These are phyloP conservation scores for Obba rivulosa DNA, from an alignment of 768 basidiomycete species.

Conservation along the genomic window DNA sequence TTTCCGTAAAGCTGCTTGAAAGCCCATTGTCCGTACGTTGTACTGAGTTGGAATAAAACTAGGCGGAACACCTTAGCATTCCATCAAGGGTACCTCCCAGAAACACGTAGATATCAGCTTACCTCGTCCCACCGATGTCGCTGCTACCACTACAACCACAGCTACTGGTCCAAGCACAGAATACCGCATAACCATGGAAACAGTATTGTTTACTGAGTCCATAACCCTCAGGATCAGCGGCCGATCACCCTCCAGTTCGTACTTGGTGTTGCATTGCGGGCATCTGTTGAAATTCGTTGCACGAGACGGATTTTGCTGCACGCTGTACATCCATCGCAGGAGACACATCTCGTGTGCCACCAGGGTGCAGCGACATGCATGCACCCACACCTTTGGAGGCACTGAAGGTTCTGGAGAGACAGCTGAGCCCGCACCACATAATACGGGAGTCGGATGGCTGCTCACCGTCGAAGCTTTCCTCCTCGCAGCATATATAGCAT, in stretches of 20 bases:
- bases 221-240: conserved; percentile 47
- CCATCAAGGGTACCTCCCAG: too few species aligned
- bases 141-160: conserved; percentile 33
- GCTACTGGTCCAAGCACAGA: conserved; percentile 47
- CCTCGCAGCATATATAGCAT: conserved; percentile 78
- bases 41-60: conserved; percentile 44
- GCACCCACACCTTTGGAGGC: conserved; percentile 61
- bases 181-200: conserved; percentile 47
- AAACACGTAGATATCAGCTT: too few species aligned
- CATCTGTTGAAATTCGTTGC: conserved; percentile 68
- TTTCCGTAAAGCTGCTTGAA: conserved; percentile 62
- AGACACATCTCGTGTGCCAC: conserved; percentile 78
- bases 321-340: conserved; percentile 72
- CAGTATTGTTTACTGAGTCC: conserved; percentile 41
- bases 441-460: not conserved
- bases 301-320: conserved; percentile 51
- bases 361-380: conserved; percentile 77
- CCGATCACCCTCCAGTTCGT: conserved; percentile 63
- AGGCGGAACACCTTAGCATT: too few species aligned
- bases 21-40: conserved; percentile 71
- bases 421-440: not conserved
- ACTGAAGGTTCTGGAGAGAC: conserved; percentile 33
- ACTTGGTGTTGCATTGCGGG: conserved; percentile 66
- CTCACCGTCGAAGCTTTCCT: conserved; percentile 49
- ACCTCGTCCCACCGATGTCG: too few species aligned